phyloP scores from a whole-genome alignment of 2,329 filamentous ascomycete species.

The Monascus ruber region DNA sequence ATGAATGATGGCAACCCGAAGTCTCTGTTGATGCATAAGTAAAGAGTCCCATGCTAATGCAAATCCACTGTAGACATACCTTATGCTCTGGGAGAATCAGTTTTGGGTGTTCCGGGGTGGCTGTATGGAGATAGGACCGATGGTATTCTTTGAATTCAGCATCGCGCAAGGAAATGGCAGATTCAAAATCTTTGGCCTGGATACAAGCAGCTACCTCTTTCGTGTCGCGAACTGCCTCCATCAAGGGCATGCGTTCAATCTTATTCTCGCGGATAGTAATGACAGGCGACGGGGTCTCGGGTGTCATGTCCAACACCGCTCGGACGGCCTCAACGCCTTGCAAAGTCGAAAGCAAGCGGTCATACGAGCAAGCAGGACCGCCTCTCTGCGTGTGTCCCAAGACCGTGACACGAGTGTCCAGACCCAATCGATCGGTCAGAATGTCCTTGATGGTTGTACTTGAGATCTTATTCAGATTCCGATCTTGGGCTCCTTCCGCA shows the following conservation, averaged over 20 bases:
- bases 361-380: constrained; percentile 83
- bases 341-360: constrained; percentile 82
- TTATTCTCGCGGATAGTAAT: constrained; percentile 98
- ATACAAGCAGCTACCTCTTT: constrained; percentile 76
- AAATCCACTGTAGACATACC: constrained; percentile 34
- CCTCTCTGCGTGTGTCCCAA: constrained; percentile 96
- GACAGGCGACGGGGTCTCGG: constrained; percentile 81
- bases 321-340: constrained; percentile 92
- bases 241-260: constrained; percentile 78
- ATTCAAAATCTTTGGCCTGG: constrained; percentile 70
- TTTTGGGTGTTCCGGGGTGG: constrained; percentile 62
- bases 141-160: constrained; percentile 91
- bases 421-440: constrained; percentile 64
- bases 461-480: constrained; percentile 70
- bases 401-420: constrained; percentile 91
- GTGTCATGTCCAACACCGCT: constrained; percentile 78
- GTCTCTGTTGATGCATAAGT: constrained; percentile 43
- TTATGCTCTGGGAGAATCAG: constrained; percentile 59
- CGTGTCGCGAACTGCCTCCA: constrained; percentile 79
- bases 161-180: constrained; percentile 78
- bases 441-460: constrained; percentile 75
- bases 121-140: constrained; percentile 81
- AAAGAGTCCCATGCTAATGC: too few species aligned
- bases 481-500: constrained; percentile 85
- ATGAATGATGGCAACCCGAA: constrained; percentile 93